phyloP scores from a whole-genome alignment of 768 basidiomycete species.

The Macrolepiota albuminosa region DNA sequence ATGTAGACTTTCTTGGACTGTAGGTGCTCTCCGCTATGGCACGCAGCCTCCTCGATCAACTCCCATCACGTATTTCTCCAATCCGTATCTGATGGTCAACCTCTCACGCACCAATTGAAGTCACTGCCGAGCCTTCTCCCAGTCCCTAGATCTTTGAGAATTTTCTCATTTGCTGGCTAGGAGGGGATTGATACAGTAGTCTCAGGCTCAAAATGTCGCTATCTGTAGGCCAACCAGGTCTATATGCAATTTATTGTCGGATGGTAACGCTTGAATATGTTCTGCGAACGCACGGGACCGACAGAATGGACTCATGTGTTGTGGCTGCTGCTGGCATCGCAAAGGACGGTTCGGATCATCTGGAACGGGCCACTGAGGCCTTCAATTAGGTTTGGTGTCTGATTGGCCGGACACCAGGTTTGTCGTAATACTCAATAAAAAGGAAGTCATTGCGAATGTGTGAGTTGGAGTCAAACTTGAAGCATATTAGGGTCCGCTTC shows the following conservation, averaged over 20 bases:
- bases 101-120: conserved; percentile 57
- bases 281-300: conserved; percentile 66
- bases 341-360: conserved; percentile 52
- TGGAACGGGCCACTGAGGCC: conserved; percentile 59
- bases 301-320: conserved; percentile 61
- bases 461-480: no score
- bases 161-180: no score
- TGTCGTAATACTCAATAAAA: conserved; percentile 24
- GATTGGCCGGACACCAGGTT: no score
- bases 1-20: background rate
- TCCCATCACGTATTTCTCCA: background rate
- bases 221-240: conserved; percentile 67
- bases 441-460: conserved; percentile 66
- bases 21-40: background rate
- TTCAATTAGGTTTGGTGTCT: conserved; percentile 62
- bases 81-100: conserved; percentile 32
- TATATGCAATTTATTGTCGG: conserved; percentile 58
- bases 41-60: background rate
- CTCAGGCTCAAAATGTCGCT: no score
- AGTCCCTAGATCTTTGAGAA: conserved; percentile 50
- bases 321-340: conserved; percentile 75
- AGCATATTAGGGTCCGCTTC: no score
- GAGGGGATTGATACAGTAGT: no score
- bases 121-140: conserved; percentile 43
- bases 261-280: conserved; percentile 47